phyloP scores from a whole-genome alignment of 257 asterid genomes.

The Anisodus acutangulus region DNA sequence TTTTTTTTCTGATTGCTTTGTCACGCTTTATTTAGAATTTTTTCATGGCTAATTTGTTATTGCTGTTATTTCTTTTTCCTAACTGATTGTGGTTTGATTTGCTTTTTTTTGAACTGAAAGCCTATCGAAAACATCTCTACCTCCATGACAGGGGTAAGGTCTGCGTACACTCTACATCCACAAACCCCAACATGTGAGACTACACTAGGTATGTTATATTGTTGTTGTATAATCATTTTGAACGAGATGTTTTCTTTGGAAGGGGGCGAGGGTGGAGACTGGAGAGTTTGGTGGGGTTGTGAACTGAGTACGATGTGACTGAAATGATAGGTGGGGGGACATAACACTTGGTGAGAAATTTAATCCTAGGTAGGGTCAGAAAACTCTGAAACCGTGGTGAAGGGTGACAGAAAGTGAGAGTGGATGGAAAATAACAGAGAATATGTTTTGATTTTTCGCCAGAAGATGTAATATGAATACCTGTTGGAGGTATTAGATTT shows the following conservation, averaged over 20 bases:
- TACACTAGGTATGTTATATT: too few relatives aligned
- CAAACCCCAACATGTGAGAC: too few relatives aligned
- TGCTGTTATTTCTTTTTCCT: too few relatives aligned
- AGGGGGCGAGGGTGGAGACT: constrained; percentile 25
- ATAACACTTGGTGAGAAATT: constrained; percentile 36
- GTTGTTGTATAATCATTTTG: background rate
- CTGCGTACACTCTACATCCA: too few relatives aligned
- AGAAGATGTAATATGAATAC: background rate
- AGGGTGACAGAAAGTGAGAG: constrained; percentile 14
- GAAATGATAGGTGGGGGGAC: constrained; percentile 60
- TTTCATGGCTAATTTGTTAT: too few relatives aligned
- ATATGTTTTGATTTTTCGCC: background rate
- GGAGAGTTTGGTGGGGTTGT: constrained; percentile 25
- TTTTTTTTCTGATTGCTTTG: too few relatives aligned
- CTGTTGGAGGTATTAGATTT: background rate
- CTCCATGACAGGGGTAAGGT: too few relatives aligned
- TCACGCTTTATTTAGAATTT: too few relatives aligned
- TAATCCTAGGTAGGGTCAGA: constrained; percentile 52
- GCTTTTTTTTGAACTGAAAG: too few relatives aligned
- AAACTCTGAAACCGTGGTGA: constrained; percentile 26
- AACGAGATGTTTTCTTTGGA: background rate
- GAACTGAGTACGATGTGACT: constrained; percentile 60
- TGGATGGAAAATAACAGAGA: constrained; percentile 28
- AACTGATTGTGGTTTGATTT: too few relatives aligned
- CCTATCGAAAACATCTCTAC: too few relatives aligned